These are phyloP conservation scores for Nothophoma quercina DNA, from an alignment of 2,329 filamentous ascomycete species.

Conservation along the genomic window DNA sequence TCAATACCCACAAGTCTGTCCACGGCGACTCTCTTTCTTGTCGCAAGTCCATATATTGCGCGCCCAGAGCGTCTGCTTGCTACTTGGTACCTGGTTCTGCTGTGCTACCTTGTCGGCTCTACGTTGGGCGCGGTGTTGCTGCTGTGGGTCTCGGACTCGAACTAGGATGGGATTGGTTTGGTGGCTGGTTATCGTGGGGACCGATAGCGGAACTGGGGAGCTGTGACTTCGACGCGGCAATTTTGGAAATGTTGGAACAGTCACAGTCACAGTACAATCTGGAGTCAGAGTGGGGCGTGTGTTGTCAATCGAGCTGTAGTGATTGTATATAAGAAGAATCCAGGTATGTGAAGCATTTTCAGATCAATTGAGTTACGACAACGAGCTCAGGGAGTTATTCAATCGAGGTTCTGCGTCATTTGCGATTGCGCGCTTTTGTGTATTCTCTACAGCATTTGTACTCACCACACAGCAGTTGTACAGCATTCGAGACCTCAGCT, in stretches of 20 bases:
- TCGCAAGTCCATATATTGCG: constrained; percentile 29
- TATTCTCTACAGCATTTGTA: constrained; percentile 3
- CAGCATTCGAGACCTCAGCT: neutral
- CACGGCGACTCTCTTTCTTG: constrained; percentile 28
- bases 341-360: constrained; percentile 6
- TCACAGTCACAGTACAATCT: constrained; percentile 10
- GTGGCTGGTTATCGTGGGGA: constrained; percentile 2
- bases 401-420: constrained; percentile 17
- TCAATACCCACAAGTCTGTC: constrained; percentile 32
- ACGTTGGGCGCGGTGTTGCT: constrained; percentile 30
- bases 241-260: constrained; percentile 8
- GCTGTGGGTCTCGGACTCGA: constrained; percentile 1
- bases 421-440: constrained; percentile 8
- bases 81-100: constrained; percentile 29
- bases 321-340: neutral
- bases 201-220: constrained; percentile 30
- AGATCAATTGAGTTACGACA: neutral
- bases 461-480: constrained; percentile 8
- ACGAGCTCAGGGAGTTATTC: neutral
- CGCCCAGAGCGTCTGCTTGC: constrained; percentile 23
- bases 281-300: constrained; percentile 23
- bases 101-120: constrained; percentile 34
- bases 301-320: constrained; percentile 26
- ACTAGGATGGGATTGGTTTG: constrained; percentile 19
- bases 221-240: constrained; percentile 6